Base-by-base conservation (phyloP, 2,329 filamentous ascomycete species). In the Diaporthe sp. region DNA sequence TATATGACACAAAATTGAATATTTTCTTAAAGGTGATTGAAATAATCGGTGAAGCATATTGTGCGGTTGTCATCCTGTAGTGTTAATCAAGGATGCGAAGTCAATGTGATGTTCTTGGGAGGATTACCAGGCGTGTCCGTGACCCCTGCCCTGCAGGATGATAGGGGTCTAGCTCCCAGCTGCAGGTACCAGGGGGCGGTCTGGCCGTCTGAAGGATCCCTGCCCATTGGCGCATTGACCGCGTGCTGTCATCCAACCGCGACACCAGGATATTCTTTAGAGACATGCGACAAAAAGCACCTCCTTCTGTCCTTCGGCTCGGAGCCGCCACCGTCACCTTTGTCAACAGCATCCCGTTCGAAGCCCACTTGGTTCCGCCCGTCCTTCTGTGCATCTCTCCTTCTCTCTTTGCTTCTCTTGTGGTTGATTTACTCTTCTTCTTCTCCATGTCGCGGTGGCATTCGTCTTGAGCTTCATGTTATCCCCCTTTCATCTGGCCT, bases 391-490 rank as follows among this genome's bases (percentile, higher is more conserved):
- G 31, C 31, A 10, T 6, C 2, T 28, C 15, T 44, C 34, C 3
- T 25, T 55, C 13, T 34, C 15, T 55, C 25, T 58, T 46, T 31
- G 17, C 28, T 3, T 53, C 25, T 42, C 9, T 44, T 49, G 28
- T 17, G 15, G 15, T 44, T 44, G n/a, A n/a, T 37, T 39, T 28
- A 25, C 15, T 2, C 59, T 62, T 25, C 44, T 15, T 4, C 25
- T 73, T 34, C 58, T n/a, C 59, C 71, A 73, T 73, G 71, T 65
- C 31, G 70, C 46, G 70, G 70, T 73, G 70, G 59, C 70, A 65
- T 59, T 77, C 77, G 78, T 82, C 84, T 87, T 86, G 85, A 91
- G 90, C 89, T 87, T 84, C 82, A 85, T 86, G 74, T 74, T 75
- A 69, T 81, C 80, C 55, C 79, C 81, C 34, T 61, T 74, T 87